A percentile compares a stretch with the other conserved stretches of the same genome.
Conservation (phyloP, 306 rosid genomes). For the Gynostemma pentaphyllum region DNA sequence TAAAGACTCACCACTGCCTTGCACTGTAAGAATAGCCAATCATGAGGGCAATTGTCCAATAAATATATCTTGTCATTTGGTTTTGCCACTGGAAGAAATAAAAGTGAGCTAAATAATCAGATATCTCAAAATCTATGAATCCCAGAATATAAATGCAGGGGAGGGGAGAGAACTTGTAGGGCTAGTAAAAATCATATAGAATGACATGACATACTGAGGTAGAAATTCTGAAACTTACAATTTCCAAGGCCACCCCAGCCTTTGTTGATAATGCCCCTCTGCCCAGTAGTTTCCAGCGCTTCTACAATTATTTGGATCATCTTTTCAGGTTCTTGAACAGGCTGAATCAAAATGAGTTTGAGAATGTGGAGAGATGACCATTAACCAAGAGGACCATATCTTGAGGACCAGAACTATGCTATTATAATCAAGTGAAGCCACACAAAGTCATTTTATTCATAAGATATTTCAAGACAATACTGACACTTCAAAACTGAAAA, state of each 20-base stretch:
- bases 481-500: background rate
- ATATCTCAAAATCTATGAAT: background rate
- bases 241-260: constrained; percentile 99
- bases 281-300: constrained; percentile 79
- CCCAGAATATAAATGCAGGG: background rate
- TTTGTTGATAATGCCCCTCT: constrained; percentile 93
- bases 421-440: too few relatives aligned
- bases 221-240: constrained; percentile 38
- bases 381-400: background rate
- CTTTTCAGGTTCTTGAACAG: constrained; percentile 87
- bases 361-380: background rate
- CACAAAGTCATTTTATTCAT: background rate
- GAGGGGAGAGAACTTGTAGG: background rate
- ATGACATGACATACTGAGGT: background rate
- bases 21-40: constrained; percentile 96
- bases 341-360: constrained; percentile 31
- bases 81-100: constrained; percentile 71
- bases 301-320: constrained; percentile 90
- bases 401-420: background rate
- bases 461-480: background rate
- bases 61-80: constrained; percentile 68
- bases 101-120: constrained; percentile 10
- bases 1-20: constrained; percentile 87
- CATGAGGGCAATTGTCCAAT: constrained; percentile 89
- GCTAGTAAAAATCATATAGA: background rate